Conservation (phyloP, 495 filamentous ascomycete species). For the Tuber magnatum region DNA sequence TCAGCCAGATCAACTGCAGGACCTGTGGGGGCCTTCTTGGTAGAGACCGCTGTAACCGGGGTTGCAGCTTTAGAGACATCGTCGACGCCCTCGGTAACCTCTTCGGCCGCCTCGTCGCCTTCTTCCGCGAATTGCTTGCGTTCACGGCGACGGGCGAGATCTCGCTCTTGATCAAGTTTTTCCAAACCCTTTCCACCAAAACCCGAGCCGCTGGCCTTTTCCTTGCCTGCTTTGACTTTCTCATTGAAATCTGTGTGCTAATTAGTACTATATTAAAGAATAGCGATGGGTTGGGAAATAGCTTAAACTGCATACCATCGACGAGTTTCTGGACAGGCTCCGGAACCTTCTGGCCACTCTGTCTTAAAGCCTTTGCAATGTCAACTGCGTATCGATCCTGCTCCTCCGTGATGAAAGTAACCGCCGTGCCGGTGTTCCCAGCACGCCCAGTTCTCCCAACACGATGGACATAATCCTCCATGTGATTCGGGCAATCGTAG, state of each 20-base stretch:
- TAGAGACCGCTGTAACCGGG: constrained; percentile 46
- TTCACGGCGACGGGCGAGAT: constrained; percentile 72
- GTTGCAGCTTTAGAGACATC: constrained; percentile 52
- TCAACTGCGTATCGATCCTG: constrained; percentile 85
- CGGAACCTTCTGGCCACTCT: constrained; percentile 77
- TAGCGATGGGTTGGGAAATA: neutral
- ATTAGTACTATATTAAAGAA: neutral
- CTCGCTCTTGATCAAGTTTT: constrained; percentile 80
- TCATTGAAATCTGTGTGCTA: constrained; percentile 54
- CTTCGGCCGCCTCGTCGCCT: constrained; percentile 78
- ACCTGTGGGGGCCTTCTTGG: constrained; percentile 20
- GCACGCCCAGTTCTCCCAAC: constrained; percentile 91
- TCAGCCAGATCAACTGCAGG: constrained; percentile 49
- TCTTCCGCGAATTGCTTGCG: constrained; percentile 84
- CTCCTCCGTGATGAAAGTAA: constrained; percentile 86
- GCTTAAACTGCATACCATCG: constrained; percentile 41
- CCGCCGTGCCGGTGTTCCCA: constrained; percentile 87
- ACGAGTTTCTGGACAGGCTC: constrained; percentile 60
- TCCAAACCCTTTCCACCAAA: constrained; percentile 96
- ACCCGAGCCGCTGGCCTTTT: constrained; percentile 70
- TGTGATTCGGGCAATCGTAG: constrained; percentile 91
- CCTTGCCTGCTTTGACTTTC: constrained; percentile 87
- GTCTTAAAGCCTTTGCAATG: constrained; percentile 86
- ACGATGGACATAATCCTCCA: constrained; percentile 97
- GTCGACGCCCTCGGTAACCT: constrained; percentile 52